Base-by-base conservation (phyloP, 345 rosid genomes). In the Eucalyptus pauciflora region DNA sequence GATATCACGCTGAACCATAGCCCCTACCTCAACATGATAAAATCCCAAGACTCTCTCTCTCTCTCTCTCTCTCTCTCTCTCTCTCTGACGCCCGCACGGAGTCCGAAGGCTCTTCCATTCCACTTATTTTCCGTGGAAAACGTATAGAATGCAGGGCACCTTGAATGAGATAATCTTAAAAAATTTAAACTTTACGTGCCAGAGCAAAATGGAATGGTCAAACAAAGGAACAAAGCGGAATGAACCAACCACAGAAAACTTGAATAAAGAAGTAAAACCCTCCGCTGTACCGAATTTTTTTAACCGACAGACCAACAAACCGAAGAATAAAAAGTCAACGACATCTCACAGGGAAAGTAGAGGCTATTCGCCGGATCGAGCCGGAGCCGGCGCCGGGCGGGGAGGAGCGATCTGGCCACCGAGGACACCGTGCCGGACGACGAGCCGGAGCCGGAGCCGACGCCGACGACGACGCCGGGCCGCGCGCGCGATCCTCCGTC, bases 311-410 rank as follows among this genome's bases (percentile, higher is more conserved):
- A 5, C 85, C 31, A 71, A 88, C 67, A 52, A 52, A 88, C 50
- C 79, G 31, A 33, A 45, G 13, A 10, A 76, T 20, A 10, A 76
- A 76, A 86, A 85, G 93, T 91, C 94, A 93, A 92, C 92, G 89
- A 60, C 41, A 50, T 85, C 95, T 60, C 92, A 97, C 99, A 95
- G 87, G 99, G 97, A 92, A 96, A 96, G 89, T 96, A 97, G 67
- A 97, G 97, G 10, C 91, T 94, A 45, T 92, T 94, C 41, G 98
- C 49, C 88, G 99, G 99, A 90, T 97, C 99, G 50, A 97, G 95
- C 31, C 99, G 98, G 89, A 97, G 99, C 67, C 98, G 93, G 11
- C 97, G 98, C 8, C 98, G 95, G 54, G 97, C 87, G 37, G 99
- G 99, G 6, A 97, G 93, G 51, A 97, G 95, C 89, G 99, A 96